Evolutionary conservation across 768 basidiomycete species (phyloP), one percentile per base, ranked within the genome.

Genomic region (Tremella mesenterica): DNA sequence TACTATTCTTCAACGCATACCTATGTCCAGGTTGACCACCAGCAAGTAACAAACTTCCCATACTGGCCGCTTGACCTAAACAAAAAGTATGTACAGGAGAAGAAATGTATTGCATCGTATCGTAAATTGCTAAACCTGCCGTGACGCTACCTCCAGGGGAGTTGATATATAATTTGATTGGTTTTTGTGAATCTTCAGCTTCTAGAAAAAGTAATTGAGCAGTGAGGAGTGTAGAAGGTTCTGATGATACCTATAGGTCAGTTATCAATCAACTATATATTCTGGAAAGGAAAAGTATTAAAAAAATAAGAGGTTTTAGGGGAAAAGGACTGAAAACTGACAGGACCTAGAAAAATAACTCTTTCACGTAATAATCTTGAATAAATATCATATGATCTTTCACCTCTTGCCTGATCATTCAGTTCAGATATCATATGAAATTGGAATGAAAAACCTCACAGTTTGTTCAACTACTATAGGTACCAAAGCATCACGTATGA

Each of bases 41-140:
- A 9, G 89, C 86, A 4, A 97, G 80, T 16, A 97, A 80, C 45
- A 96, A 79, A 44, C 88, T 92, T 7, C 90, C 93, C 93, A 97
- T 96, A 23, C 87, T 90, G 54, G 88, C 88, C 25, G 93, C 93
- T 73, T 92, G 84, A 21, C 93, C 92, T 54, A 96, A 80, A 70
- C 91, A 90, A 75, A 95, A 96, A 0, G 93, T 97, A 69, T 95
- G 90, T 57, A 97, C 92, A 1, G 92, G 89, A 43, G 88, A 84
- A 12, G 86, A 85, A 60, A 97, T 86, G 73, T 95, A 96, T 85
- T 88, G 69, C 76, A 93, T 90, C 66, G 93, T 96, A 69, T 97
- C 93, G 76, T 97, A 97, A 45, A 97, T 93, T 16, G 92, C 93
- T 54, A 97, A 77, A 8, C 93, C 93, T 44, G 91, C 89, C 0